Conservation (phyloP, 345 rosid genomes). For the Acer saccharum region DNA sequence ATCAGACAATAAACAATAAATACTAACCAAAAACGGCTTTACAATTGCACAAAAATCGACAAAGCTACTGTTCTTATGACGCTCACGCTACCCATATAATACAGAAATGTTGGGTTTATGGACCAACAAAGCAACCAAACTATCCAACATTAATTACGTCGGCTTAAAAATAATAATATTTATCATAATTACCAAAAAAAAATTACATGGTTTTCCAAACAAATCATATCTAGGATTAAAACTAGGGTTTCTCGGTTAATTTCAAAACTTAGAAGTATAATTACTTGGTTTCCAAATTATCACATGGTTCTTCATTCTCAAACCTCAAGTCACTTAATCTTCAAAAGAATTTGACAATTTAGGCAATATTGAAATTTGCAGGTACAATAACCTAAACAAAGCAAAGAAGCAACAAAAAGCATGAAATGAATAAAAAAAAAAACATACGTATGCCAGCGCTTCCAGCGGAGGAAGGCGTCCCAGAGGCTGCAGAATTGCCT, state of each 20-base stretch:
- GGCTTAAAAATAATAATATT: background rate
- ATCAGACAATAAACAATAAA: background rate
- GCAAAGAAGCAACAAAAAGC: background rate
- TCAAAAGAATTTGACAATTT: background rate
- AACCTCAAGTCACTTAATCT: background rate
- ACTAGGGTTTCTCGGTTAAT: constrained; percentile 1
- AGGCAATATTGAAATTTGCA: background rate
- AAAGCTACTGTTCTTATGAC: background rate
- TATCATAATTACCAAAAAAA: constrained; percentile 9
- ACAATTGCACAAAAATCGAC: background rate
- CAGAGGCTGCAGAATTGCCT: constrained; percentile 85
- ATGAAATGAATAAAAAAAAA: constrained; percentile 14
- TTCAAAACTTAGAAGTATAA: background rate
- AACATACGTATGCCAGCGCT: constrained; percentile 93
- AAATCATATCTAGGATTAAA: background rate
- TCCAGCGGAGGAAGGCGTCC: constrained; percentile 95
- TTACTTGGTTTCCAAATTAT: background rate
- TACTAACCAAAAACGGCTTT: background rate
- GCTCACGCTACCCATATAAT: background rate
- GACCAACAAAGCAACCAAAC: background rate
- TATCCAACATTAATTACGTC: background rate
- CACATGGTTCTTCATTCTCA: background rate
- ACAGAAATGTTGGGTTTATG: background rate
- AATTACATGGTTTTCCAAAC: background rate
- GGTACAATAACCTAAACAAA: background rate